phyloP scores from a whole-genome alignment of 805 yeast genomes.

The Crinitomyces ghanaensis region DNA sequence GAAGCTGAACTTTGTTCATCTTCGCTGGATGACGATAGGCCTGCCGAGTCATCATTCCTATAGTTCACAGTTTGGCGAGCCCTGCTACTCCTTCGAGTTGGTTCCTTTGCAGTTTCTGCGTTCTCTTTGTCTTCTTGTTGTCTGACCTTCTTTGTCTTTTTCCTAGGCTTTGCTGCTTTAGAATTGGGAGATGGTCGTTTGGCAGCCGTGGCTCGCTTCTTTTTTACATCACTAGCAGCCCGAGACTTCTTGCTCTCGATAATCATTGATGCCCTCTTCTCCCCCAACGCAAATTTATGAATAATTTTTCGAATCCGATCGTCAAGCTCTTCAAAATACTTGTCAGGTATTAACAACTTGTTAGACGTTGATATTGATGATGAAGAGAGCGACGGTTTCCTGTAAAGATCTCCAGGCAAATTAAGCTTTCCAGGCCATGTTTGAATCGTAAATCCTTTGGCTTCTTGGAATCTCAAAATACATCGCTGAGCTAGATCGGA shows the following conservation, averaged over 20 bases:
- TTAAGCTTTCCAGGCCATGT: conserved; percentile 75
- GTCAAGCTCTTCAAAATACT: background rate
- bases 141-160: no score
- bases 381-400: conserved; percentile 43
- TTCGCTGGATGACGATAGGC: no score
- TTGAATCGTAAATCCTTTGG: conserved; percentile 55
- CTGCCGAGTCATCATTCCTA: conserved; percentile 8
- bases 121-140: no score
- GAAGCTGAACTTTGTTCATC: no score
- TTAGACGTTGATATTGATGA: conserved; percentile 49
- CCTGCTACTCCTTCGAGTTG: conserved; percentile 15
- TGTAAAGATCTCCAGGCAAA: conserved; percentile 57
- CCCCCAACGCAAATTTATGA: no score
- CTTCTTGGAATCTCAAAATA: conserved; percentile 45
- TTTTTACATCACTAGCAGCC: no score
- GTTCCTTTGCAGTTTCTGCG: no score
- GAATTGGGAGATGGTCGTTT: no score
- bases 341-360: conserved; percentile 37
- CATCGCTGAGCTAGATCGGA: conserved; percentile 65
- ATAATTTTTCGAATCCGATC: background rate
- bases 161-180: no score
- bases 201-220: no score
- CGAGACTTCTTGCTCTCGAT: no score
- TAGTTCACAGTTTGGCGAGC: conserved; percentile 9
- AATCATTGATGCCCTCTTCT: no score